Percentiles rank a stretch among this genome's conserved stretches.
Evolutionary conservation across 768 basidiomycete species (phyloP).

Genomic region (Tulasnella calospora): DNA sequence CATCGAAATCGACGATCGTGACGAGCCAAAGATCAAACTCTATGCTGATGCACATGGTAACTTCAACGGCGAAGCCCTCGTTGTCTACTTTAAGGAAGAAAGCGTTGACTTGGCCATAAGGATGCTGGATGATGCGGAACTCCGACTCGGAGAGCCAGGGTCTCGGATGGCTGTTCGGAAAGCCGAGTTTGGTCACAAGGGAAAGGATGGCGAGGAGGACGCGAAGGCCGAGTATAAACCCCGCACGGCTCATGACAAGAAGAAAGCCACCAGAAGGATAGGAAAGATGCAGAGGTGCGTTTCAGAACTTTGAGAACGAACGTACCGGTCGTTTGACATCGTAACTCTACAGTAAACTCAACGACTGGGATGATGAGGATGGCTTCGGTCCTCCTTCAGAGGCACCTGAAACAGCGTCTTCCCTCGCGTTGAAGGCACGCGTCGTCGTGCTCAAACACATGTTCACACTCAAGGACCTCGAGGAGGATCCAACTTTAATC

Average conservation of each 20-base stretch:
- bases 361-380: slow-evolving; percentile 92
- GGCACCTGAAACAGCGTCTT: slow-evolving; percentile 48
- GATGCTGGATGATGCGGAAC: slow-evolving; percentile 86
- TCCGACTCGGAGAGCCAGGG: slow-evolving; percentile 72
- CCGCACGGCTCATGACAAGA: slow-evolving; percentile 67
- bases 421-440: slow-evolving; percentile 46
- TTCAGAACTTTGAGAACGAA: background rate
- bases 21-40: slow-evolving; percentile 90
- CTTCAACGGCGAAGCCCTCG: slow-evolving; percentile 90
- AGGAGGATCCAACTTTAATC: slow-evolving; percentile 76
- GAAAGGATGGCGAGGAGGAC: slow-evolving; percentile 37
- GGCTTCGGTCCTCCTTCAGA: slow-evolving; percentile 73
- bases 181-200: slow-evolving; percentile 75
- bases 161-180: slow-evolving; percentile 68
- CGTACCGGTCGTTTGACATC: background rate
- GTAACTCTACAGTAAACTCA: slow-evolving; percentile 61
- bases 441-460: slow-evolving; percentile 93
- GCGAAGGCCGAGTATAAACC: slow-evolving; percentile 43
- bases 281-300: slow-evolving; percentile 81
- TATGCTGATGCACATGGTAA: slow-evolving; percentile 69
- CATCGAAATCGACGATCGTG: slow-evolving; percentile 87
- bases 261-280: slow-evolving; percentile 65
- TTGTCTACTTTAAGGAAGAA: slow-evolving; percentile 97
- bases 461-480: slow-evolving; percentile 83
- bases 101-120: slow-evolving; percentile 80